Evolutionary conservation across 352 stramenopile genomes (phyloP), one percentile per base, ranked within the genome.

Genomic region (Phytopythium mirpurense): DNA sequence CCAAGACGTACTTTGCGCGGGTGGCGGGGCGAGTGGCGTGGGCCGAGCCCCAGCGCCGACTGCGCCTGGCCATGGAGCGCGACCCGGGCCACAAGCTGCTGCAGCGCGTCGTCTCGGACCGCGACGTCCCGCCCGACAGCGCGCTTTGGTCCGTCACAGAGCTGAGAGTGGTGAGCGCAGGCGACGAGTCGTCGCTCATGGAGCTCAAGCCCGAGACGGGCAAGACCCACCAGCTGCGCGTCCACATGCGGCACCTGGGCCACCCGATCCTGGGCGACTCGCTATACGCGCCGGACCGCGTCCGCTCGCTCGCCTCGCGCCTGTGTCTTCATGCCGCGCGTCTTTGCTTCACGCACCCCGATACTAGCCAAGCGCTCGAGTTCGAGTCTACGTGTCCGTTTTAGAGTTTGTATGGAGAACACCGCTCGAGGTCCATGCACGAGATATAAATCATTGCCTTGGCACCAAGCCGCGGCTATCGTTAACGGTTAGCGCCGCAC

Each of bases 171-270:
- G 40, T 50, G 24, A 46, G 50, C 14, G 19, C 47, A 21, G 44
- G 52, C 0, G 16, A 29, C 21, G 55, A 62, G 6, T 74, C 57
- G 21, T 80, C 77, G 7, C 59, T 84, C 14, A 56, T 95, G 55
- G 53, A 85, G 42, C 77, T 96, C 31, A 78, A 66, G 45, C 83
- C 86, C 2, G 50, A 90, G 34, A 94, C 83, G 0, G 83, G 83
- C 37, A 83, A 96, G 66, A 97, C 89, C n/a, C 94, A 98, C 73
- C 94, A 98, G 70, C 71, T 98, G 26, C 92, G 96, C 68, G 86
- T 98, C 44, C 94, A 98, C 63, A 90, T 97, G 78, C 73, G 90
- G 29, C 72, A 90, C 19, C 63, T 97, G 43, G 92, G 90, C 11
- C 88, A 97, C 60, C 87, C 93, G 12, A 97, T 98, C 56, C 70